A percentile compares a stretch with the other conserved stretches of the same genome.
These are phyloP conservation scores for Xylariaceae sp. DNA, from an alignment of 2,329 filamentous ascomycete species.

Conservation along the genomic window DNA sequence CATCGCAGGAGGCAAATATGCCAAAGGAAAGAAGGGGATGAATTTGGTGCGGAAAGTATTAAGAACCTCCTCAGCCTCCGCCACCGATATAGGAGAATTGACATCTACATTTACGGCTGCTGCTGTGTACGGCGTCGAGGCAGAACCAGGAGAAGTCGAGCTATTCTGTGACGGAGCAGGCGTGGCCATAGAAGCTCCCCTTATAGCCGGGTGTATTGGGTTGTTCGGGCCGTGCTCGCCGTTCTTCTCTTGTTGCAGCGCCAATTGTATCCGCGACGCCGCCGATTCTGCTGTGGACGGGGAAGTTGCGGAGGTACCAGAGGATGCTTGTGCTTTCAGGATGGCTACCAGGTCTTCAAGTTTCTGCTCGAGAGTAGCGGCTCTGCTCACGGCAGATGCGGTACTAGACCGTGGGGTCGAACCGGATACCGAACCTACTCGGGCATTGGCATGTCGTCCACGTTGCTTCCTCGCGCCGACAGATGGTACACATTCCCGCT, in stretches of 20 bases:
- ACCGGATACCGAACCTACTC: conserved; percentile 4
- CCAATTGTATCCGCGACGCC: no score
- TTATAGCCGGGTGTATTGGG: not conserved
- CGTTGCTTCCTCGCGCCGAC: conserved; percentile 32
- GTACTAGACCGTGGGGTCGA: not conserved
- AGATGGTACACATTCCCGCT: conserved; percentile 38
- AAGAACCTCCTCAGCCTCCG: conserved; percentile 25
- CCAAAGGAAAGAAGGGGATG: conserved; percentile 27
- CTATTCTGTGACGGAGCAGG: conserved; percentile 12
- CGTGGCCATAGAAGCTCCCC: conserved; percentile 5
- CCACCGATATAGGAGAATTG: conserved; percentile 17
- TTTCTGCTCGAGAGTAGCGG: conserved; percentile 29
- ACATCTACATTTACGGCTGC: conserved; percentile 8
- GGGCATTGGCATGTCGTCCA: conserved; percentile 5
- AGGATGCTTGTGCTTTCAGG: conserved; percentile 25
- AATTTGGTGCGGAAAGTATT: conserved; percentile 22
- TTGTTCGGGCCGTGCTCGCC: conserved; percentile 1
- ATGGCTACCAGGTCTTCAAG: conserved; percentile 29
- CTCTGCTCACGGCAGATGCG: conserved; percentile 9
- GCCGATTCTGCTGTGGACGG: no score
- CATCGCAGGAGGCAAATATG: conserved; percentile 24
- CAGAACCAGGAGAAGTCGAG: conserved; percentile 13
- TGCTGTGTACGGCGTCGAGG: conserved; percentile 14
- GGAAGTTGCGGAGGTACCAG: not conserved
- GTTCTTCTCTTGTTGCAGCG: no score